A percentile compares a stretch with the other conserved stretches of the same genome.
Evolutionary conservation across 768 basidiomycete species (phyloP).

Genomic region (Hygrophoropsis aurantiaca): DNA sequence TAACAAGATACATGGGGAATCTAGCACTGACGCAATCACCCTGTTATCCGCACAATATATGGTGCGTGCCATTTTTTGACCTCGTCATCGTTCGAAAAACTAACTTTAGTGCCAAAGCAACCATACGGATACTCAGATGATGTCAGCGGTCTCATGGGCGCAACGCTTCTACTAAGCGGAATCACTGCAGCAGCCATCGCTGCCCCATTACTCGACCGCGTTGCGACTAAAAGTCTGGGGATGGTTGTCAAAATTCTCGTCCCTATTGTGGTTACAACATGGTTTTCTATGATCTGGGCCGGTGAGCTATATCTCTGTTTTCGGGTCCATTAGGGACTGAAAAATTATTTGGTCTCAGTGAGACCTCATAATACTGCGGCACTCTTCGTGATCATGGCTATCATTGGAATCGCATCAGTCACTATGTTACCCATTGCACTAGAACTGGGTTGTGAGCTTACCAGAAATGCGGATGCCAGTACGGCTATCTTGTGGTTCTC

Average conservation of each 20-base stretch:
- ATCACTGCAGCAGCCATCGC: slow-evolving; percentile 65
- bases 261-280: no score
- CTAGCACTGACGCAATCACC: slow-evolving; percentile 61
- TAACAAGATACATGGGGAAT: background rate
- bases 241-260: no score
- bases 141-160: slow-evolving; percentile 69
- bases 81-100: background rate
- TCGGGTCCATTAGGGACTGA: background rate
- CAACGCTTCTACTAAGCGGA: slow-evolving; percentile 66
- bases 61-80: slow-evolving; percentile 46
- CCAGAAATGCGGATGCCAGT: slow-evolving; percentile 76
- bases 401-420: slow-evolving; percentile 66
- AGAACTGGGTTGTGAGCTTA: slow-evolving; percentile 79
- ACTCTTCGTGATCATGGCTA: slow-evolving; percentile 63
- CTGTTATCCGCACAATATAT: slow-evolving; percentile 69
- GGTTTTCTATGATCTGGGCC: slow-evolving; percentile 82
- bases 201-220: slow-evolving; percentile 77
- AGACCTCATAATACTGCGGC: slow-evolving; percentile 57
- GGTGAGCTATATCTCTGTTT: slow-evolving; percentile 40
- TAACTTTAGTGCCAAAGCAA: slow-evolving; percentile 41
- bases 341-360: slow-evolving; percentile 38
- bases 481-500: slow-evolving; percentile 75
- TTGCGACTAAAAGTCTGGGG: no score
- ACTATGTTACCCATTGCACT: slow-evolving; percentile 74
- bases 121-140: slow-evolving; percentile 72